Base-by-base conservation (phyloP, 257 asterid species). In the Ophiorrhiza pumila region DNA sequence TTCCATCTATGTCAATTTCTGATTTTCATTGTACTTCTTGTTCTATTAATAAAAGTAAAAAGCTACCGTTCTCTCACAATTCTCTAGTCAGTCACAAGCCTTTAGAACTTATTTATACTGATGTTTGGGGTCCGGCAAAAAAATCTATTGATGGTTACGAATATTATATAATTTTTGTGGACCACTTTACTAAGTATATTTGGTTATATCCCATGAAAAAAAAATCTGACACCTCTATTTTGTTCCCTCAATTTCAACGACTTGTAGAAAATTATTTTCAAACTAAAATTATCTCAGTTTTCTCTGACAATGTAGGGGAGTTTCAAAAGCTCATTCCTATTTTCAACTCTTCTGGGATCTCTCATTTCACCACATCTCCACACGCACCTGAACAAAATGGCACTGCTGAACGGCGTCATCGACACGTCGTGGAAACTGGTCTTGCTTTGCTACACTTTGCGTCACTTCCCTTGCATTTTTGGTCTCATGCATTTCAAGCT, bases 251-350 rank as follows among this genome's bases (percentile, higher is more conserved):
- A 6, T 41, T 39, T 14, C 39, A 65, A n/a, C 10, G 2, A 29
- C 46, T 65, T 45, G 70, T 65, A 39, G 52, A 65, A 42, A 65
- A 65, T n/a, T 37, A n/a, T 8, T 65, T 65, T n/a, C 0, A 65
- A 6, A 45, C 14, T 11, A 22, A 37, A 13, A 65, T 42, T 29
- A 39, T 10, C 15, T 37, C 4, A 7, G 1, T 41, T 0, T 65
- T 29, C 34, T 65, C 20, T 6, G 53, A 65, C 7, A 4, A 50
- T 52, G 65, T 64, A 0, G 74, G 52, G 8, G 74, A 69, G 8
- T 69, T 20, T n/a, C n/a, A n/a, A 47, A 20, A 69, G 53, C 37
- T 35, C 35, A 35, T 7, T 11, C 18, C 27, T 18, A 7, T 35
- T 39, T 20, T 27, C 14, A 37, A 37, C 35, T 35, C n/a, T 8